Evolutionary conservation across 2,329 filamentous ascomycete genomes (phyloP), one percentile per base, ranked within the genome.

Genomic region (Ramularia endophylla): DNA sequence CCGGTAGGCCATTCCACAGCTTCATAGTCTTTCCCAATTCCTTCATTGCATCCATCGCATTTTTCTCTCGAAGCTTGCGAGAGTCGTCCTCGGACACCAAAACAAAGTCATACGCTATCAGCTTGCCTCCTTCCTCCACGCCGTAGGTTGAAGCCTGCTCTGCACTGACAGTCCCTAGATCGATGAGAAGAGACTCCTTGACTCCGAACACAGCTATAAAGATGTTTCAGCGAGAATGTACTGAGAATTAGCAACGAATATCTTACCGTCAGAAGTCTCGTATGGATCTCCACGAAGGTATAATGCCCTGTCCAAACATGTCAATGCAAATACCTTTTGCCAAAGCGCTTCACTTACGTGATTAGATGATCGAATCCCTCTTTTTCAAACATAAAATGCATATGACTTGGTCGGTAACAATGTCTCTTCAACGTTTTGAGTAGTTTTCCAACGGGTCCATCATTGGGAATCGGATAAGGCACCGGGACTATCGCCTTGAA

Each of bases 371-470:
- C 87, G 67, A 77, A 88, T 0, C 85, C 84, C 25, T 72, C 64
- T 69, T 87, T 88, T 59, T 82, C 78, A 66, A 94, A 88, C 85
- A 94, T 92, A 56, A 92, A 92, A 63, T 92, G 86, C 72, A 90
- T 77, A 63, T 92, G 86, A 15, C 80, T 77, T 1, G 86, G 87
- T 38, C 87, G 68, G 68, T 80, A 89, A 41, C 80, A 79, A 66
- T 92, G 87, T n/a, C 87, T 70, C n/a, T 75, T 72, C 54, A 92
- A 60, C 55, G 67, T 62, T 59, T 69, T 66, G 54, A 92, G 65
- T 52, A 92, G 60, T 63, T 80, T 77, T 0, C 86, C 88, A 1
- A 94, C 87, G 0, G 88, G 87, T 7, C 85, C 86, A 64, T 94
- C 87, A 54, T 86, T 74, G 1, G 87, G 86, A 55, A 94, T 92